phyloP scores from a whole-genome alignment of 2,329 filamentous ascomycete species.

The Nigrospora osmanthi region DNA sequence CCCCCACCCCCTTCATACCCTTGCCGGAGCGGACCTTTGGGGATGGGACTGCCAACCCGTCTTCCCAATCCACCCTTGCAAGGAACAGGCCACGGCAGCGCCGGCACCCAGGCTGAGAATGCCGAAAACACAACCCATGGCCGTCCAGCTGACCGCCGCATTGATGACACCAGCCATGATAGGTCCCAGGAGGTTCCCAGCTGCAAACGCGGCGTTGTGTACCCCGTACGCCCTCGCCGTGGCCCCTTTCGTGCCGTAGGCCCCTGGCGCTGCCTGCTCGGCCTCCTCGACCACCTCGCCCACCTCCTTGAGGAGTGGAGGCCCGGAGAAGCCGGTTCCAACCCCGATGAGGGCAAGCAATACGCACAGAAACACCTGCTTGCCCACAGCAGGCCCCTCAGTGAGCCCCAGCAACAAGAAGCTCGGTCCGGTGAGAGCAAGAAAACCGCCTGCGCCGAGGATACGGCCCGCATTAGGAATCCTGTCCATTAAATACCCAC shows the following conservation, averaged over 20 bases:
- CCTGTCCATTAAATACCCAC: not conserved
- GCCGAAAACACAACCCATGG: not conserved
- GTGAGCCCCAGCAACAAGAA: not conserved
- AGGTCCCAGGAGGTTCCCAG: not conserved
- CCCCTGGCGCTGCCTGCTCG: not conserved
- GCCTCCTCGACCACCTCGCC: not conserved
- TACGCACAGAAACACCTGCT: not conserved
- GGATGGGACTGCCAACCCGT: too few species aligned
- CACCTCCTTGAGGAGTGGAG: not conserved
- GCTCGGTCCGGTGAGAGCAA: not conserved
- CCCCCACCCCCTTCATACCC: too few species aligned
- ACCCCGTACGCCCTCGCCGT: not conserved
- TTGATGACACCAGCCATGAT: not conserved
- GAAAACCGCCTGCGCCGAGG: not conserved
- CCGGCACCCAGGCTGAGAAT: not conserved
- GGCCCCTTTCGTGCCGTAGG: not conserved
- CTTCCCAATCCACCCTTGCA: not conserved
- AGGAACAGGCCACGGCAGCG: not conserved
- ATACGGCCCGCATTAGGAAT: not conserved
- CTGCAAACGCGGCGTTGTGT: constrained; percentile 1
- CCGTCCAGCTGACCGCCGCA: not conserved
- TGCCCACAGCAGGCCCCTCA: not conserved
- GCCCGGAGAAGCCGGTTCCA: not conserved
- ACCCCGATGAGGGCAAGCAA: not conserved
- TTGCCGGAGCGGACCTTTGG: too few species aligned